Evolutionary conservation across 495 filamentous ascomycete species (phyloP).

Genomic region (Extremus antarcticus): DNA sequence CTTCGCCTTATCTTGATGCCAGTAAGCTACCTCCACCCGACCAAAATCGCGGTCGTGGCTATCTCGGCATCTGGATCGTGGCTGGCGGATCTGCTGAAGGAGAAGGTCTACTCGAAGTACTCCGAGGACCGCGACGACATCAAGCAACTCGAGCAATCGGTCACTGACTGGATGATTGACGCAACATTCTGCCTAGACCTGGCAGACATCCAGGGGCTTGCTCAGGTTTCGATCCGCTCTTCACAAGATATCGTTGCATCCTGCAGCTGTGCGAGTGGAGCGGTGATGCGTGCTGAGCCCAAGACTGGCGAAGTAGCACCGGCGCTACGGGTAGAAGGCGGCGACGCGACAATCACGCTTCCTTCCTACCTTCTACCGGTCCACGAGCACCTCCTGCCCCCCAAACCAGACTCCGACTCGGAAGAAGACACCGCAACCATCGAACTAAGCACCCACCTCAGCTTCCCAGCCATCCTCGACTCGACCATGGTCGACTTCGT

Average conservation of each 20-base stretch:
- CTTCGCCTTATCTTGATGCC: conserved; percentile 23
- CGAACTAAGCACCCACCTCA: conserved; percentile 27
- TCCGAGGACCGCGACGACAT: conserved; percentile 21
- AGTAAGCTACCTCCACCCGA: conserved; percentile 29
- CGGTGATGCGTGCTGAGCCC: conserved; percentile 28
- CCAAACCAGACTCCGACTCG: conserved; percentile 14
- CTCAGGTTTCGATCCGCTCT: conserved; percentile 26
- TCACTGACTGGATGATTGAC: conserved; percentile 27
- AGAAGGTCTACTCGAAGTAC: conserved; percentile 30
- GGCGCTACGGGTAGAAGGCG: conserved; percentile 29
- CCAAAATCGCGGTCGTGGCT: conserved; percentile 27
- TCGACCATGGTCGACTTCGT: conserved; percentile 33
- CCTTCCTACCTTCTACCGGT: conserved; percentile 30
- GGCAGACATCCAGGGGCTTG: conserved; percentile 19
- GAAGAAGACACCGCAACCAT: conserved; percentile 28
- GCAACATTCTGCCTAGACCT: conserved; percentile 31
- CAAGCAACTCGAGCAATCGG: conserved; percentile 20
- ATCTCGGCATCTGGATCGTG: conserved; percentile 29
- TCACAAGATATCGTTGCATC: conserved; percentile 25
- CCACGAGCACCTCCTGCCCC: conserved; percentile 31
- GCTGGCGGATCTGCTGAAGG: conserved; percentile 24
- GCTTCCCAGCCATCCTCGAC: conserved; percentile 28
- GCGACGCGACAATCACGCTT: conserved; percentile 23
- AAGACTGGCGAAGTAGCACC: conserved; percentile 19
- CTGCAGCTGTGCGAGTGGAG: conserved; percentile 25